Percentiles rank a stretch among this genome's conserved stretches.
Conservation (phyloP, 164 flowering plant genomes). For the Hamamelis virginiana region DNA sequence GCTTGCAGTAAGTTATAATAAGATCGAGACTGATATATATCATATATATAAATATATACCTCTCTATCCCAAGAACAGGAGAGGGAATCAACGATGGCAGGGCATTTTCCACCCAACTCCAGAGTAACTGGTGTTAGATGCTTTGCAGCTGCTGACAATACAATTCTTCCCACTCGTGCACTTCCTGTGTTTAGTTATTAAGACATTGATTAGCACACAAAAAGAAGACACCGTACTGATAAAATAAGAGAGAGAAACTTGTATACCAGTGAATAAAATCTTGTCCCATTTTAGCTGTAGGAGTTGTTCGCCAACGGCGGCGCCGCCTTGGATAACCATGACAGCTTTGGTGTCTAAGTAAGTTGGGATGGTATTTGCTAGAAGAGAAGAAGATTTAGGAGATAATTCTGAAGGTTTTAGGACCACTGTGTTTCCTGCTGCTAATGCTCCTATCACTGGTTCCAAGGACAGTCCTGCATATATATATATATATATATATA, state of each 20-base stretch:
- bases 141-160: conserved; percentile 39
- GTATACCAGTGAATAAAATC: conserved; percentile 40
- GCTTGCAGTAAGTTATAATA: too few species aligned
- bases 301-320: conserved; percentile 23
- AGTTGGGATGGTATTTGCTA: conserved; percentile 22
- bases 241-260: too few species aligned
- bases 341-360: conserved; percentile 37
- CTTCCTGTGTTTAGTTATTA: conserved; percentile 22
- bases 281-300: conserved; percentile 42
- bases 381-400: conserved; percentile 34
- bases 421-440: conserved; percentile 47
- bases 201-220: too few species aligned
- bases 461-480: conserved; percentile 39
- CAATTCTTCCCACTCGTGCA: conserved; percentile 29
- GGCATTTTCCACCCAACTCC: conserved; percentile 49
- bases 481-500: too few species aligned
- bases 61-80: conserved; percentile 31
- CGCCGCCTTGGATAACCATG: conserved; percentile 37
- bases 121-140: conserved; percentile 40
- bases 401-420: conserved; percentile 44
- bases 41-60: conserved; percentile 13
- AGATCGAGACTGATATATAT: too few species aligned
- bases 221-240: too few species aligned
- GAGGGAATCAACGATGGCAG: conserved; percentile 34
- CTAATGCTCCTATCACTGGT: conserved; percentile 44